Evolutionary conservation across 371 early-diverging fungal genomes (phyloP).

Genomic region (Parasitella parasitica): DNA sequence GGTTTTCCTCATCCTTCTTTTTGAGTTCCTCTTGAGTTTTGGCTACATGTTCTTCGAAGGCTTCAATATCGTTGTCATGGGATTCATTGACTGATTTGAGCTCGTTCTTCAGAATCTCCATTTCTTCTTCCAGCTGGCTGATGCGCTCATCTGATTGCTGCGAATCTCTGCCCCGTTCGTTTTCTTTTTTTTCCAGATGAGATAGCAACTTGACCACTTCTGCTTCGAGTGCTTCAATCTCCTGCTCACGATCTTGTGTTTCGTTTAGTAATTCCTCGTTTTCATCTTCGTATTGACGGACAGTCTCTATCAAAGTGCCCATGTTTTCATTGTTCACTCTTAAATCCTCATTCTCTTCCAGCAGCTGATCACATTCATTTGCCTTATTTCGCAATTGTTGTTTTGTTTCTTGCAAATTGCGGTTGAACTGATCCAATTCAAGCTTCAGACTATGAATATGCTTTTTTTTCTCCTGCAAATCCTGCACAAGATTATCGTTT

Average conservation of each 20-base stretch:
- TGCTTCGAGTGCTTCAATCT: conserved; percentile 31
- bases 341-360: conserved; percentile 19
- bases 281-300: conserved; percentile 9
- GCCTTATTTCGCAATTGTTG: conserved; percentile 29
- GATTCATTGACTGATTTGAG: conserved; percentile 12
- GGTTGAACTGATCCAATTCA: conserved; percentile 24
- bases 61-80: conserved; percentile 21
- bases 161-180: not conserved
- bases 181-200: conserved; percentile 8
- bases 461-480: conserved; percentile 34
- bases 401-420: conserved; percentile 25
- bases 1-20: conserved; percentile 20
- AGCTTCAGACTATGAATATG: conserved; percentile 29
- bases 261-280: conserved; percentile 19
- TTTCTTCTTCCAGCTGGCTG: conserved; percentile 3
- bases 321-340: conserved; percentile 10
- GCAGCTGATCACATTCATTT: conserved; percentile 26
- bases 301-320: conserved; percentile 4
- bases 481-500: conserved; percentile 27
- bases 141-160: conserved; percentile 19
- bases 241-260: conserved; percentile 32
- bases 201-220: conserved; percentile 37
- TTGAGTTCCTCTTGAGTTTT: conserved; percentile 1
- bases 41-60: conserved; percentile 15
- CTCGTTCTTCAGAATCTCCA: conserved; percentile 16